Conservation (phyloP, 805 yeast genomes). For the Cyberlindnera bimundalis region DNA sequence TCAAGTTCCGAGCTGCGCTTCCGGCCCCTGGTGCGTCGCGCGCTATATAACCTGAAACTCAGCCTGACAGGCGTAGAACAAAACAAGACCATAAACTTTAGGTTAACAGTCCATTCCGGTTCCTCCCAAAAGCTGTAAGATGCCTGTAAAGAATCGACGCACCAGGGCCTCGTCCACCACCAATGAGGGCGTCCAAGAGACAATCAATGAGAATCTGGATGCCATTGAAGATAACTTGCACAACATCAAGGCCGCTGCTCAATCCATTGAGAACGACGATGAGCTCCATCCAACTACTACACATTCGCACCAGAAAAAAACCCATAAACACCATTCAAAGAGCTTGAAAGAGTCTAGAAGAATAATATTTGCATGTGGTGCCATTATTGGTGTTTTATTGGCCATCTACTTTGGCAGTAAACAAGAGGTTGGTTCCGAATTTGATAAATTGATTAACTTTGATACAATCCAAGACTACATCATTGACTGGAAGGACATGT, state of each 20-base stretch:
- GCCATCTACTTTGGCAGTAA: slow-evolving; percentile 61
- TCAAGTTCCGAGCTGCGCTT: no score
- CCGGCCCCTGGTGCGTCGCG: no score
- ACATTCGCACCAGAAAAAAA: not conserved
- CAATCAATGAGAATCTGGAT: slow-evolving; percentile 17
- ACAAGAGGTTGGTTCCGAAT: slow-evolving; percentile 37
- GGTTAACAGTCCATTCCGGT: no score
- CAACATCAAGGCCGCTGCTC: slow-evolving; percentile 15
- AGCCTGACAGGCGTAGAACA: no score
- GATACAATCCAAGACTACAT: slow-evolving; percentile 57
- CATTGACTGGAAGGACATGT: slow-evolving; percentile 68
- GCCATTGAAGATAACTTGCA: slow-evolving; percentile 19
- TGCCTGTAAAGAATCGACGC: not conserved
- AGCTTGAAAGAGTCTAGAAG: slow-evolving; percentile 40
- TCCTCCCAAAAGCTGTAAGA: no score
- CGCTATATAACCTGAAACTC: no score
- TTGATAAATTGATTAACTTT: slow-evolving; percentile 23
- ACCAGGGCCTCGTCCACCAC: not conserved
- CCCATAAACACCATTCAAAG: not conserved
- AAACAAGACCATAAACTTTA: no score
- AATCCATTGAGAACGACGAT: slow-evolving; percentile 1
- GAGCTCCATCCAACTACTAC: not conserved
- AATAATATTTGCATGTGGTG: slow-evolving; percentile 64
- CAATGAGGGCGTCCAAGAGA: slow-evolving; percentile 10
- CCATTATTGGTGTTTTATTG: slow-evolving; percentile 60